Evolutionary conservation across 2,329 filamentous ascomycete genomes (phyloP).

Genomic region (Aspergillus aculeatus): DNA sequence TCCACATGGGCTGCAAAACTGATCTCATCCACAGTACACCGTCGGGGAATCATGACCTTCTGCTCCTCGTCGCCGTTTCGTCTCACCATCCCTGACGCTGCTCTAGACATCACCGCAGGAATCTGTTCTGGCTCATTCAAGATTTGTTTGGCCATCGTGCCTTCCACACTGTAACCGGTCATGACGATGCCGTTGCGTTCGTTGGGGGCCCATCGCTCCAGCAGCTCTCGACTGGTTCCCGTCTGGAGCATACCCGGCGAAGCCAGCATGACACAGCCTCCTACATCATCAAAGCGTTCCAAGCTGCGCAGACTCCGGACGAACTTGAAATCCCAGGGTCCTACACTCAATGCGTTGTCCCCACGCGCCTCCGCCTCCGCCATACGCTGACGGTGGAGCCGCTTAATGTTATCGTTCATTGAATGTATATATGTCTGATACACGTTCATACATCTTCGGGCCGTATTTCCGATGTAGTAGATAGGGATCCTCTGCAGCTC

Average conservation of each 20-base stretch:
- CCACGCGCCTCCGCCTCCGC: slow-evolving; percentile 82
- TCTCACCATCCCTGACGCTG: slow-evolving; percentile 52
- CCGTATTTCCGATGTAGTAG: slow-evolving; percentile 95
- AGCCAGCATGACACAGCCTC: slow-evolving; percentile 93
- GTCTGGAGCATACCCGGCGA: slow-evolving; percentile 98
- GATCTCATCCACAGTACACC: slow-evolving; percentile 91
- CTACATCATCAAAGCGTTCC: slow-evolving; percentile 93
- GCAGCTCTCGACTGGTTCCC: slow-evolving; percentile 84
- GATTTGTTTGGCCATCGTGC: slow-evolving; percentile 95
- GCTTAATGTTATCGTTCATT: slow-evolving; percentile 99
- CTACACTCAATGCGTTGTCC: slow-evolving; percentile 66
- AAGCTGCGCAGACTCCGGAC: slow-evolving; percentile 89
- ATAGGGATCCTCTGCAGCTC: slow-evolving; percentile 91
- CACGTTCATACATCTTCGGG: slow-evolving; percentile 95
- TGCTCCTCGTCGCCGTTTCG: slow-evolving; percentile 69
- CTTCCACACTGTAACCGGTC: slow-evolving; percentile 96
- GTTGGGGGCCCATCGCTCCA: slow-evolving; percentile 94
- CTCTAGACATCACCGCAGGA: slow-evolving; percentile 82
- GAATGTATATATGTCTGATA: slow-evolving; percentile 98
- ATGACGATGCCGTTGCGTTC: slow-evolving; percentile 98
- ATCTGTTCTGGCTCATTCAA: slow-evolving; percentile 95
- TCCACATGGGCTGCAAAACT: slow-evolving; percentile 97
- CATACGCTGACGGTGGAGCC: slow-evolving; percentile 88
- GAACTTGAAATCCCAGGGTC: slow-evolving; percentile 95
- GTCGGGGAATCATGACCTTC: slow-evolving; percentile 83